Evolutionary conservation across 73 alveolate genomes (phyloP).

Genomic region (Tetrahymena borealis): DNA sequence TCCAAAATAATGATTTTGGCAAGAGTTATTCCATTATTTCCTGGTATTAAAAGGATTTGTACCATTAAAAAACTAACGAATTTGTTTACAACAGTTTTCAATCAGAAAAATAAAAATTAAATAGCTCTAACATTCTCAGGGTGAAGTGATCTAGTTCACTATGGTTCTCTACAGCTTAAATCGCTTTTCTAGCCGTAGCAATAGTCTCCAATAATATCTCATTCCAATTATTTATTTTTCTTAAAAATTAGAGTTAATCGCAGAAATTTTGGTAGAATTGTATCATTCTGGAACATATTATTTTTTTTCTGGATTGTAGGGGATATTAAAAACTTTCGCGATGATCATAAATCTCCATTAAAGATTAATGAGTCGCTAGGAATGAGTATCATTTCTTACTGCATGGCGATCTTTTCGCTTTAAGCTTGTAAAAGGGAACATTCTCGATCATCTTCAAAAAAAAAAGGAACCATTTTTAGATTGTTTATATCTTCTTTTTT

Average conservation of each 20-base stretch:
- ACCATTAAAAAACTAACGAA: background rate
- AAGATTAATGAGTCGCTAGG: background rate
- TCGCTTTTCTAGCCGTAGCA: background rate
- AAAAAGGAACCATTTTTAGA: background rate
- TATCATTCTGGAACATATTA: background rate
- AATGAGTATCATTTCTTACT: background rate
- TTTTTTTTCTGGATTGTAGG: background rate
- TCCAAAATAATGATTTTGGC: background rate
- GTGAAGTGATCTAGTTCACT: background rate
- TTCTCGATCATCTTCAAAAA: background rate
- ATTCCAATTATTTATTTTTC: background rate
- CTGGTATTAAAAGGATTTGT: background rate
- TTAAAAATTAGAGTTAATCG: background rate
- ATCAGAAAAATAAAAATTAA: background rate
- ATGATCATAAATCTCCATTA: background rate
- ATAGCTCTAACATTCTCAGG: background rate
- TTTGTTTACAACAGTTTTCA: background rate
- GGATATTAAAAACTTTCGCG: background rate
- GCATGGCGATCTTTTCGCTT: background rate
- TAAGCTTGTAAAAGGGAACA: background rate
- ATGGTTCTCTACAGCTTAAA: background rate
- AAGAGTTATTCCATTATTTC: background rate
- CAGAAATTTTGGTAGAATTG: background rate
- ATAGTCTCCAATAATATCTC: background rate
- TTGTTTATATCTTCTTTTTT: background rate